Evolutionary conservation across 176 grass and related monocot genomes (phyloP).

Genomic region (Lolium multiflorum): DNA sequence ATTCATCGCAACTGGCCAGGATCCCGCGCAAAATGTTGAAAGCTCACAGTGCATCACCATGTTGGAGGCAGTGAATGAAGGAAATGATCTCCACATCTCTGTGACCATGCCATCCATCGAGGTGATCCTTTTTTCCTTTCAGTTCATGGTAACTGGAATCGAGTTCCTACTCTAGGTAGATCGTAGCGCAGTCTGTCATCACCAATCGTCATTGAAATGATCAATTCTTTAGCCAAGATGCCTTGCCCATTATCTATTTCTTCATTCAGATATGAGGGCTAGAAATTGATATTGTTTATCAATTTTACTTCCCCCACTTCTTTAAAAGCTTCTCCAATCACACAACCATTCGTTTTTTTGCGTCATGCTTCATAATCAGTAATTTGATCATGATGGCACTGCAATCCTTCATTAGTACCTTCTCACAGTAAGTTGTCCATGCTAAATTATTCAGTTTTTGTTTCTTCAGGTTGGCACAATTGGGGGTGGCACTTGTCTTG

Average conservation of each 20-base stretch:
- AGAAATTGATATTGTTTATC: too few relatives aligned
- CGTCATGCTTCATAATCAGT: neutral
- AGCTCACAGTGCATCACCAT: slow-evolving; percentile 88
- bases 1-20: slow-evolving; percentile 87
- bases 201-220: neutral
- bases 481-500: slow-evolving; percentile 77
- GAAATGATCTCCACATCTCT: slow-evolving; percentile 70
- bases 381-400: neutral
- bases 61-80: slow-evolving; percentile 73
- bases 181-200: neutral
- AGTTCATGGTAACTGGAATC: neutral
- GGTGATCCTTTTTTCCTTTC: slow-evolving; percentile 45
- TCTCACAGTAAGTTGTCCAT: slow-evolving; percentile 30
- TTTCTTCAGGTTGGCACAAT: slow-evolving; percentile 73
- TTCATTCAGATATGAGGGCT: too few relatives aligned
- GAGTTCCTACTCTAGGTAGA: neutral
- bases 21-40: slow-evolving; percentile 88
- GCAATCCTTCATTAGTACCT: slow-evolving; percentile 12
- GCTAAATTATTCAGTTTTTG: neutral
- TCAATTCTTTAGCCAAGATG: neutral
- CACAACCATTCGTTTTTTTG: neutral
- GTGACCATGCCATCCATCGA: slow-evolving; percentile 90
- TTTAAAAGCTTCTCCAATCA: too few relatives aligned
- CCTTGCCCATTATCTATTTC: neutral
- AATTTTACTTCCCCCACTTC: too few relatives aligned